Conservation (phyloP, 108 stramenopile genomes). For the Mediolabrus comicus region DNA sequence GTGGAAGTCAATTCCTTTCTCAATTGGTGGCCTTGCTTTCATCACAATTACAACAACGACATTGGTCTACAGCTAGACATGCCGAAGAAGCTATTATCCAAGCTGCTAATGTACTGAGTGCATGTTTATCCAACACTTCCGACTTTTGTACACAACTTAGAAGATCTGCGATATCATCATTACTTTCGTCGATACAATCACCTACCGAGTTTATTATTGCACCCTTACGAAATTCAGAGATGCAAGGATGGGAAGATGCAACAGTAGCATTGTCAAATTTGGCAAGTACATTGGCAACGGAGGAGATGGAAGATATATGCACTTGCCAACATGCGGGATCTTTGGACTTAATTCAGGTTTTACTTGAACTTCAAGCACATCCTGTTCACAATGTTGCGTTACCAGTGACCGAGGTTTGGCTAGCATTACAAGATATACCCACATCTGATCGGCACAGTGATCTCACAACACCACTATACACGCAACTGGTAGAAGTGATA, state of each 20-base stretch:
- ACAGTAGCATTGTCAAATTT: constrained; percentile 44
- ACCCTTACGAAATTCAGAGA: constrained; percentile 31
- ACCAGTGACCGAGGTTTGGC: constrained; percentile 57
- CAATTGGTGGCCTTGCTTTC: constrained; percentile 48
- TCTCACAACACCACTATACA: constrained; percentile 38
- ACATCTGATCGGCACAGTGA: constrained; percentile 38
- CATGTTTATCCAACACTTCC: constrained; percentile 28
- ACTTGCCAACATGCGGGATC: constrained; percentile 26
- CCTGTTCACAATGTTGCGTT: constrained; percentile 44
- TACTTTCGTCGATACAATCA: constrained; percentile 40
- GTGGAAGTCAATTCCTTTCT: constrained; percentile 20
- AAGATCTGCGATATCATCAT: constrained; percentile 18
- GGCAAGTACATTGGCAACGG: constrained; percentile 46
- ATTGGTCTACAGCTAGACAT: constrained; percentile 12
- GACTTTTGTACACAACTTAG: constrained; percentile 51
- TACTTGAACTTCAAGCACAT: constrained; percentile 53
- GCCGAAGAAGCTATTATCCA: constrained; percentile 23
- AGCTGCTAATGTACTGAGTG: constrained; percentile 41
- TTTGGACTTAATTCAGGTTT: constrained; percentile 42
- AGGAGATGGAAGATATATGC: constrained; percentile 49
- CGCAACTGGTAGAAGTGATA: constrained; percentile 33
- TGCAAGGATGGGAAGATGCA: constrained; percentile 47
- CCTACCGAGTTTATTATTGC: constrained; percentile 34
- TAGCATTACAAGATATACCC: constrained; percentile 65
- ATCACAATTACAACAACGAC: constrained; percentile 13